A percentile compares a stretch with the other conserved stretches of the same genome.
Conservation (phyloP, 352 stramenopile genomes). For the Pythium catenulatum region DNA sequence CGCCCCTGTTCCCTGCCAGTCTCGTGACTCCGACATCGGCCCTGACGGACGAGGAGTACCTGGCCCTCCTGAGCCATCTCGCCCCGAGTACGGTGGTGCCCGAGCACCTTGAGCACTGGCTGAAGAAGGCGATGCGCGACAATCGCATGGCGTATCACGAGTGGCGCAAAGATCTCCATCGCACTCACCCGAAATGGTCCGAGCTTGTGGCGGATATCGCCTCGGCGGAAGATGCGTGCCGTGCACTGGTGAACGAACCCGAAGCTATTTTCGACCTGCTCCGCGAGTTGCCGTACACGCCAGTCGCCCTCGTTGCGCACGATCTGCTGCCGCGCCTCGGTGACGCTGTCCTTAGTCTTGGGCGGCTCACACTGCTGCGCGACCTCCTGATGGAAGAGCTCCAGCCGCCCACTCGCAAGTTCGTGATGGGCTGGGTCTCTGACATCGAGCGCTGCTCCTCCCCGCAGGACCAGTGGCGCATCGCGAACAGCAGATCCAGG, state of each 20-base stretch:
- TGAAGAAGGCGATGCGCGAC: not conserved
- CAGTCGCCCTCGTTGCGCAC: not conserved
- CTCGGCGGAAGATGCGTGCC: not conserved
- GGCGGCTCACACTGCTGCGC: not conserved
- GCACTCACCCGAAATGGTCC: not conserved
- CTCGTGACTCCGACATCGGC: not conserved
- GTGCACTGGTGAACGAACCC: not conserved
- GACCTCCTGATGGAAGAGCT: not conserved
- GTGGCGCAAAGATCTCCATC: not conserved
- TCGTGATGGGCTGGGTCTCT: not conserved
- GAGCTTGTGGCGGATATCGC: not conserved
- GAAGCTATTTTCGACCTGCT: not conserved
- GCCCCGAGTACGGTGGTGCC: not conserved
- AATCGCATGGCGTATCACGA: not conserved
- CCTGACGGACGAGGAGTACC: not conserved
- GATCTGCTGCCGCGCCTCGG: not conserved
- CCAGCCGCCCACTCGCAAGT: no score
- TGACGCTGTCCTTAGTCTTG: not conserved
- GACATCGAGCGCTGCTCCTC: not conserved
- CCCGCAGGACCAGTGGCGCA: not conserved
- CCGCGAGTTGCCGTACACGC: not conserved
- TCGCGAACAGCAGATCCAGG: not conserved
- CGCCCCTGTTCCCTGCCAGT: slow-evolving; percentile 5
- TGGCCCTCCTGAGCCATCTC: not conserved
- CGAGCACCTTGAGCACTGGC: not conserved